Evolutionary conservation across 805 yeast species (phyloP), one percentile per base, ranked within the genome.

Genomic region (Candida broadrunensis): DNA sequence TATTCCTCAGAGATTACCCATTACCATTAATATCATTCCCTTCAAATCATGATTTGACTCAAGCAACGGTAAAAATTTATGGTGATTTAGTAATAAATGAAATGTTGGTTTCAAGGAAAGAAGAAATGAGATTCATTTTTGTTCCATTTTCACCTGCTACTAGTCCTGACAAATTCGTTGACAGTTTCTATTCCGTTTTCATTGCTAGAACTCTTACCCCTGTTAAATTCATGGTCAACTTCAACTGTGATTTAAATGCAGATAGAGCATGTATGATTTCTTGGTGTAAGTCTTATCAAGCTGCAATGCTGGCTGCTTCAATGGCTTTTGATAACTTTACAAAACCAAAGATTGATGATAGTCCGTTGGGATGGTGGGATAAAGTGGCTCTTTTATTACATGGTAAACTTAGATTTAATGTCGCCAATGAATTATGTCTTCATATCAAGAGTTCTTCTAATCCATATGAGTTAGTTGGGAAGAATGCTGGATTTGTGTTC

Each of bases 281-380:
- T 13, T 83, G 87, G 87, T 77, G 85, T 36, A 77, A 80, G 42
- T 70, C 86, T 0, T 64, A 80, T 35, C 83, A 73, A 46, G 80
- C 87, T 0, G 83, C 81, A 3, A 61, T 80, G 26, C 73, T 73
- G 53, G 73, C 82, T 19, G 75, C 80, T 1, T 51, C 56, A 42
- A 41, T 56, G 34, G 70, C 74, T 0, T 60, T 70, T 35, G 72
- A 67, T 36, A 70, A 70, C 37, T 69, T 70, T 42, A 68, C 73
- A n/a, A 70, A 70, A 39, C 75, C 75, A 0, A 61, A 57, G 19
- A 60, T 69, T 17, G 75, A 70, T 42, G 72, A 69, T 41, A 63
- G 71, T 50, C 75, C 75, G 1, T 40, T 70, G 5, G 75, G 75
- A 1, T 68, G 72, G 72, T 70, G 75, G 75, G 75, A 70, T 46